These are phyloP conservation scores for Cucumis hystrix DNA, from an alignment of 306 rosid species.

Conservation along the genomic window DNA sequence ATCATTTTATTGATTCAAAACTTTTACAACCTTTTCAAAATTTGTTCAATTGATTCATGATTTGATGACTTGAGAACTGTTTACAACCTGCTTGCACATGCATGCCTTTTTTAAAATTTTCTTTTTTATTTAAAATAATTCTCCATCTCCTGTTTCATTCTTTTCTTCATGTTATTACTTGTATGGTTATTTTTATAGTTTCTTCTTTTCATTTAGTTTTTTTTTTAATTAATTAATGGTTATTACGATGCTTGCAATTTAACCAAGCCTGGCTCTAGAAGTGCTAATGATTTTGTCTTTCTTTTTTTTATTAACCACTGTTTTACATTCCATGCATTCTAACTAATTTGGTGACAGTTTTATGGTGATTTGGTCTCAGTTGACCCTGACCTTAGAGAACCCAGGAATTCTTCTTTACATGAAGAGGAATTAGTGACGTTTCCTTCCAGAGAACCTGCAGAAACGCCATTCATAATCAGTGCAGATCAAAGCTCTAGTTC, in stretches of 20 bases:
- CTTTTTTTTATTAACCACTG: not conserved
- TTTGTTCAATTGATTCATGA: not conserved
- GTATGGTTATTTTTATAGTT: not conserved
- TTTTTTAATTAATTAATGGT: not conserved
- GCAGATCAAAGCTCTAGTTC: conserved; percentile 22
- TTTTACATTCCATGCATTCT: not conserved
- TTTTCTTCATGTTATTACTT: not conserved
- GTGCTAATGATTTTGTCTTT: not conserved
- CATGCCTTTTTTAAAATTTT: not conserved
- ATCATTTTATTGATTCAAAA: not conserved
- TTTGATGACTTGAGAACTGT: not conserved
- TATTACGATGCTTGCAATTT: not conserved
- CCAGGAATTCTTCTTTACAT: conserved; percentile 16
- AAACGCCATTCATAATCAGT: conserved; percentile 18
- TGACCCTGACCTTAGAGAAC: conserved; percentile 32
- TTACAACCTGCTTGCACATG: not conserved
- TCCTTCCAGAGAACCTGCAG: conserved; percentile 24
- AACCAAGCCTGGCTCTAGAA: not conserved
- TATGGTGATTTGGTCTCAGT: conserved; percentile 28
- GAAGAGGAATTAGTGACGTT: conserved; percentile 29
- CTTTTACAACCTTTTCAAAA: not conserved
- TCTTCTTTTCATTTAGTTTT: not conserved
- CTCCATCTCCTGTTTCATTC: not conserved
- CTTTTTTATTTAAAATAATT: not conserved
- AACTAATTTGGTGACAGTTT: not conserved